phyloP scores from a whole-genome alignment of 768 basidiomycete genomes.

The Candolleomyces aberdarensis region DNA sequence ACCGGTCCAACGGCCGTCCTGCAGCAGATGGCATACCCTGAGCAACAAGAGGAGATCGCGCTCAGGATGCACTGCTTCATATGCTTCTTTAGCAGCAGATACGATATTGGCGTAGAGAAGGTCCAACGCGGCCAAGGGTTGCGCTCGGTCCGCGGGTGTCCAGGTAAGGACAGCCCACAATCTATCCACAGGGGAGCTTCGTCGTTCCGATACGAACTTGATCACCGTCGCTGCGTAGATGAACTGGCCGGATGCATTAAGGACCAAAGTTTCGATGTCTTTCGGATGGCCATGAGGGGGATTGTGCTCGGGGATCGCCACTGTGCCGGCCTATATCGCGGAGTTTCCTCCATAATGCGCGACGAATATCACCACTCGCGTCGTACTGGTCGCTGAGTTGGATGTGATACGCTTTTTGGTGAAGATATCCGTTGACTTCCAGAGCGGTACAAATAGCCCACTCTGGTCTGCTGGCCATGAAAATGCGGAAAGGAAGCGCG shows the following conservation, averaged over 20 bases:
- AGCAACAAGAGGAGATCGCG: background rate
- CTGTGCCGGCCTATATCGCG: background rate
- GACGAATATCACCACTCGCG: background rate
- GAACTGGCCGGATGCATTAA: background rate
- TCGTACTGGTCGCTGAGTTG: background rate
- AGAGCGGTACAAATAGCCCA: conserved; percentile 3
- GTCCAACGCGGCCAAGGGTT: background rate
- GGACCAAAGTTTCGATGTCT: background rate
- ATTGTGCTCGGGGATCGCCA: too few relatives aligned
- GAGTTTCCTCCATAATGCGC: background rate
- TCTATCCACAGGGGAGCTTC: background rate
- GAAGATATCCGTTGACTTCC: background rate
- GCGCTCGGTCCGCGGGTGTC: background rate
- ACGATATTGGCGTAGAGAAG: background rate
- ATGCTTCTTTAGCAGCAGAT: background rate
- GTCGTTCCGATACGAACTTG: background rate
- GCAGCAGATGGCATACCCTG: background rate
- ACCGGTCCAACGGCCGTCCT: background rate
- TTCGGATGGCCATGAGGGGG: conserved; percentile 7
- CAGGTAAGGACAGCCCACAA: background rate
- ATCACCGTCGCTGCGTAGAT: background rate
- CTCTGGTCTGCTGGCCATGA: conserved; percentile 13
- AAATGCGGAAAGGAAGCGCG: conserved; percentile 4
- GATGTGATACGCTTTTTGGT: background rate
- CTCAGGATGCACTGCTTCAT: background rate